phyloP scores from a whole-genome alignment of 768 basidiomycete species.

The Agrocybe pediades region DNA sequence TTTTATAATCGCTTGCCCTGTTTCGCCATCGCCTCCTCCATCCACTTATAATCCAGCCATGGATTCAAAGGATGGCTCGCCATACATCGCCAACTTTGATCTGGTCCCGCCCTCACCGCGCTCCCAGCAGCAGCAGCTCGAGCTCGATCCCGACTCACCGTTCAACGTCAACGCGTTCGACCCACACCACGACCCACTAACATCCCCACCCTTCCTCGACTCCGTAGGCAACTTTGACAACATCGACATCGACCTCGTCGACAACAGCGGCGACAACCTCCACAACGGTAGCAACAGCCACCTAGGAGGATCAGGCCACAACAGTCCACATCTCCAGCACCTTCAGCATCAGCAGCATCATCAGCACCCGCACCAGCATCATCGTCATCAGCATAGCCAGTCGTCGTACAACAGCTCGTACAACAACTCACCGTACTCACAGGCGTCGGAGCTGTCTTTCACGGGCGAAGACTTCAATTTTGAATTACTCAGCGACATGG shows the following conservation, averaged over 20 bases:
- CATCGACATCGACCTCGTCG: neutral
- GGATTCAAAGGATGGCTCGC: constrained; percentile 21
- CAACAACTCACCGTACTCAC: constrained; percentile 71
- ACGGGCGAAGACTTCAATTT: constrained; percentile 48
- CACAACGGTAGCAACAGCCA: neutral
- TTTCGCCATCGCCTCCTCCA: neutral
- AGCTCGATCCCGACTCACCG: constrained; percentile 3
- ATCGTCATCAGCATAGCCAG: constrained; percentile 10
- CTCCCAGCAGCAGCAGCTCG: constrained; percentile 3
- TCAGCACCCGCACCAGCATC: neutral
- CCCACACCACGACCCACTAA: neutral
- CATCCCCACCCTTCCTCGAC: neutral
- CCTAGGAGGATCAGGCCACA: neutral
- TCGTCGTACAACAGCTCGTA: constrained; percentile 47
- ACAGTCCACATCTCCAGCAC: neutral
- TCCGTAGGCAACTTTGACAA: neutral
- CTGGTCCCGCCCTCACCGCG: constrained; percentile 21
- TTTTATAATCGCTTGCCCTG: neutral
- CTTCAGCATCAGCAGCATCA: neutral
- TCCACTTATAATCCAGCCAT: constrained; percentile 6
- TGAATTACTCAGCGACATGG: constrained; percentile 51
- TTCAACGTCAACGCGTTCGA: neutral
- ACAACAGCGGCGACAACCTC: neutral
- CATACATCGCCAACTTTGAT: constrained; percentile 25
- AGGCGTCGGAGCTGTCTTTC: constrained; percentile 65